Evolutionary conservation across 805 yeast species (phyloP).

Genomic region (Wickerhamiella brachini): DNA sequence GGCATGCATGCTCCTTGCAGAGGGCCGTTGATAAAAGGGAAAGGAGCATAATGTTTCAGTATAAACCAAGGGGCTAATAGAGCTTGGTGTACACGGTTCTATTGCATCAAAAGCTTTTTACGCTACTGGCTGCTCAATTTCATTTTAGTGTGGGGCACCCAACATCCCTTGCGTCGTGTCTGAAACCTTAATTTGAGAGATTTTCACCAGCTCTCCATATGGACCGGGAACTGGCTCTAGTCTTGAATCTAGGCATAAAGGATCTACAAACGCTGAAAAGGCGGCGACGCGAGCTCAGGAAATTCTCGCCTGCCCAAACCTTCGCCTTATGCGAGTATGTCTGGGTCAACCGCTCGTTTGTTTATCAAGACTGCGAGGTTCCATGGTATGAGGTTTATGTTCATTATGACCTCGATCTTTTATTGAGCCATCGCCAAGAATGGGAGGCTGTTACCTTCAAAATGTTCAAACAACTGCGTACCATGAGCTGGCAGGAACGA

Average conservation of each 20-base stretch:
- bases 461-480: not conserved
- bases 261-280: not conserved
- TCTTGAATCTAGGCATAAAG: not conserved
- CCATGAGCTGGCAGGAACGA: not conserved
- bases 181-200: not conserved
- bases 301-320: not conserved
- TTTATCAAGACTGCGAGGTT: not conserved
- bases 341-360: not conserved
- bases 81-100: not conserved
- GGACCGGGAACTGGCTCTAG: not conserved
- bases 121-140: not conserved
- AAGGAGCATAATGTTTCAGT: not conserved
- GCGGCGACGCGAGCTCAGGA: not conserved
- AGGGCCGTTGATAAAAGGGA: not conserved
- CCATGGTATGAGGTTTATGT: not conserved
- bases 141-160: not conserved
- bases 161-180: not conserved
- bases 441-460: not conserved
- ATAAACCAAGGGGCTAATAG: not conserved
- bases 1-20: not conserved
- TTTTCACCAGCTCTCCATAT: not conserved
- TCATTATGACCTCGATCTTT: not conserved
- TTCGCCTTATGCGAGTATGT: slow-evolving; percentile 1
- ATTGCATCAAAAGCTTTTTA: not conserved
- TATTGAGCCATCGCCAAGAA: not conserved